Evolutionary conservation across 1,284 basidiomycete genomes (phyloP).

Genomic region (Stereum hirsutum): DNA sequence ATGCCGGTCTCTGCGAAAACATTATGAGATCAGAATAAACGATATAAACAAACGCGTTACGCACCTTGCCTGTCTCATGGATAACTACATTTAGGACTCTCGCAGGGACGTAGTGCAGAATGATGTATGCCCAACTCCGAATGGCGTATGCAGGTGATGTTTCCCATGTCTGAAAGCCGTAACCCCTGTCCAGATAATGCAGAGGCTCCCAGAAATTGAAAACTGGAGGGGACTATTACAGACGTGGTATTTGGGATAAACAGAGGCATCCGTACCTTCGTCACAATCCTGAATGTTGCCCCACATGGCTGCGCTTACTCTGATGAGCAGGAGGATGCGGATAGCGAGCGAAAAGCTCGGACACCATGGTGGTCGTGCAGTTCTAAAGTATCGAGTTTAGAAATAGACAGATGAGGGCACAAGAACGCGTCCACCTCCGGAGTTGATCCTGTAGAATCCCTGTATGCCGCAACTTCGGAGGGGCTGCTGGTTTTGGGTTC

Average conservation of each 20-base stretch:
- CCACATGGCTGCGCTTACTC: conserved; percentile 90
- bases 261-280: conserved; percentile 56
- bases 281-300: conserved; percentile 95
- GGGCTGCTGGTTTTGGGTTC: conserved; percentile 23
- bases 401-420: not conserved
- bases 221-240: conserved; percentile 36
- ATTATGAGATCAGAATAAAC: not conserved
- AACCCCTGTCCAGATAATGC: conserved; percentile 78
- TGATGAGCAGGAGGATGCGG: conserved; percentile 74
- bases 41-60: conserved; percentile 1
- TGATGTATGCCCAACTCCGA: conserved; percentile 89
- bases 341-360: conserved; percentile 80
- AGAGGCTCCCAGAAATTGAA: conserved; percentile 99
- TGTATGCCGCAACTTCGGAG: conserved; percentile 35
- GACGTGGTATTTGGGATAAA: not conserved
- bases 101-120: conserved; percentile 64
- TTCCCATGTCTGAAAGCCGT: conserved; percentile 98
- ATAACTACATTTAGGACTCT: conserved; percentile 15
- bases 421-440: conserved; percentile 37
- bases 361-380: conserved; percentile 70
- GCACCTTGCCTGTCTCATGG: conserved; percentile 23
- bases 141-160: conserved; percentile 86
- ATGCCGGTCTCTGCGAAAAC: conserved; percentile 57
- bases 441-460: conserved; percentile 73
- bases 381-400: conserved; percentile 24